Evolutionary conservation across 306 rosid species (phyloP), one percentile per base, ranked within the genome.

Genomic region (Vigna nakashimae): DNA sequence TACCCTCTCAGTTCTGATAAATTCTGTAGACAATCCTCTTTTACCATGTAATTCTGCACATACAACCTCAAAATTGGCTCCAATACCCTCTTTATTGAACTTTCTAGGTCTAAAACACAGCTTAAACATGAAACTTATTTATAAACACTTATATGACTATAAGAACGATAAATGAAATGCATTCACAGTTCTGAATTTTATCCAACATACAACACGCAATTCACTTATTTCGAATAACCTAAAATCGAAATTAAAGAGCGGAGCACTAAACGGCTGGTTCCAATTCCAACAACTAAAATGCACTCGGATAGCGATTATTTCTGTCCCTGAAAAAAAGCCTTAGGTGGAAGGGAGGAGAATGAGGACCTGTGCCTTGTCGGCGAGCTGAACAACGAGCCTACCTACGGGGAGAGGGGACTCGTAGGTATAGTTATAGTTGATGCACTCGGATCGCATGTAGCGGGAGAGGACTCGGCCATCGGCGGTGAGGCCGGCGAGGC

Each of bases 401-500:
- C 98, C 99, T 0, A 95, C 98, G 1, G 99, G 96, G 15, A 95
- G 99, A 5, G 90, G 91, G 0, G 99, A 95, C 65, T 95, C 99
- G n/a, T 92, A 95, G 7, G 97, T 95, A 70, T 92, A 91, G 55
- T 81, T 79, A 49, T 95, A 91, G 57, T 95, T 95, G 46, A 95
- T 95, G 49, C 92, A 90, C 78, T 95, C 99, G 26, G 97, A 89
- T 56, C 99, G 86, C 99, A 95, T 88, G 46, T 91, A 95, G 0
- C 99, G 92, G 3, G 98, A 92, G 38, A 95, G 97, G 13, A 95
- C 99, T 5, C 99, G 97, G 14, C 98, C 99, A 65, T 95, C 98
- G 59, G 98, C 98, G 20, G 99, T 92, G 59, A 95, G 92, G 0
- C 98, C 99, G 4, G 99, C 94, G 69, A 95, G 81, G 98, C 99